These are phyloP conservation scores for Acanthamoeba lenticulata DNA, from an alignment of 208 protist genomes.

Conservation along the genomic window DNA sequence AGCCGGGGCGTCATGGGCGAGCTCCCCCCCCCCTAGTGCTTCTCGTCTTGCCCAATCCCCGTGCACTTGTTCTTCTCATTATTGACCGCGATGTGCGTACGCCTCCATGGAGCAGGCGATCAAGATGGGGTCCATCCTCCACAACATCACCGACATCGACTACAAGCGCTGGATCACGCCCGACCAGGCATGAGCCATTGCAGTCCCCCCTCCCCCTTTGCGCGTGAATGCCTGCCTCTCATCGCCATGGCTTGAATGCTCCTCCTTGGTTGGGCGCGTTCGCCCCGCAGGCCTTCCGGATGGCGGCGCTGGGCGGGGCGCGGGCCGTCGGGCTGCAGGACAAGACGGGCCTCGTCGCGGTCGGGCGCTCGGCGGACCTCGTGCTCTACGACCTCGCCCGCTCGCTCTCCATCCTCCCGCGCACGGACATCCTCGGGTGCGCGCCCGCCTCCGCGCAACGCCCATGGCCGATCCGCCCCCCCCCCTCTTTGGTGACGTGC, in stretches of 20 bases:
- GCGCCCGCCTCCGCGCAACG: neutral
- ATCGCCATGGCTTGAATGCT: too few species aligned
- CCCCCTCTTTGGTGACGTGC: neutral
- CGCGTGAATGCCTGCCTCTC: too few species aligned
- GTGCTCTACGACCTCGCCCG: slow-evolving; percentile 18
- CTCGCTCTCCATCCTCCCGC: slow-evolving; percentile 8
- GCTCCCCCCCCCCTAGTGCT: too few species aligned
- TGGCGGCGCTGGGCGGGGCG: neutral
- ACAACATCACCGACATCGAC: slow-evolving; percentile 41
- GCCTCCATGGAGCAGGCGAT: neutral
- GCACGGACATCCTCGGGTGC: slow-evolving; percentile 37
- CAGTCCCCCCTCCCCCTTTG: neutral
- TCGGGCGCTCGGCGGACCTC: neutral
- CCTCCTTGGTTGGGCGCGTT: too few species aligned
- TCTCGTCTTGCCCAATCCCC: too few species aligned
- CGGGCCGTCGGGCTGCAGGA: neutral
- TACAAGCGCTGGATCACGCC: slow-evolving; percentile 14
- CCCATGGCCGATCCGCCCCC: too few species aligned
- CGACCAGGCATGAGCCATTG: neutral
- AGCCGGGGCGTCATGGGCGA: too few species aligned
- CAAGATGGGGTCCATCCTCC: slow-evolving; percentile 48
- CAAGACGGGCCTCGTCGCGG: neutral
- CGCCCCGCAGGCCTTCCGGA: neutral
- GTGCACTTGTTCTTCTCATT: too few species aligned
- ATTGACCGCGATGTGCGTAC: too few species aligned